Conservation (phyloP, 768 basidiomycete genomes). For the Trametes coccinea region DNA sequence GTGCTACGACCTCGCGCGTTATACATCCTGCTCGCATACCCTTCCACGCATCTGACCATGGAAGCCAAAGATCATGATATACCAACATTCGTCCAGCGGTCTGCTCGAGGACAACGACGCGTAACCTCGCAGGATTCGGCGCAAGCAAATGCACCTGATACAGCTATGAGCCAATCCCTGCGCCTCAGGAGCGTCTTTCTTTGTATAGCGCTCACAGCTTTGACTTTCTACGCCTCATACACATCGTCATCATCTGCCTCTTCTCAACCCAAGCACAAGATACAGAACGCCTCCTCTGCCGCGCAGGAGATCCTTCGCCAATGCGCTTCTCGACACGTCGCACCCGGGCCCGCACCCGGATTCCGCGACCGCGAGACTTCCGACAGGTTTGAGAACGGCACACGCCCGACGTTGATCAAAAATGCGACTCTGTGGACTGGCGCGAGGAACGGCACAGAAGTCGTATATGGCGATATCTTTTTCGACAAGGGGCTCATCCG, state of each 20-base stretch:
- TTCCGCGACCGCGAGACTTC: constrained; percentile 41
- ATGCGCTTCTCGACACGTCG: constrained; percentile 33
- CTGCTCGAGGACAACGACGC: too few relatives aligned
- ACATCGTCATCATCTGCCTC: neutral
- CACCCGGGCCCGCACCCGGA: constrained; percentile 33
- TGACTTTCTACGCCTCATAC: neutral
- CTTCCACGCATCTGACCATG: neutral
- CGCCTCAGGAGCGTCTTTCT: too few relatives aligned
- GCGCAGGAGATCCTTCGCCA: constrained; percentile 31
- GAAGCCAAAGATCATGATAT: neutral
- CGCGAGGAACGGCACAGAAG: constrained; percentile 52
- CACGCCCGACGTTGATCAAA: constrained; percentile 63
- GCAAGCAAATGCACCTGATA: too few relatives aligned
- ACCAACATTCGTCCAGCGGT: too few relatives aligned
- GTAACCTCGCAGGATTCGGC: too few relatives aligned
- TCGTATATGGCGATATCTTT: constrained; percentile 60
- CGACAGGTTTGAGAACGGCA: constrained; percentile 68
- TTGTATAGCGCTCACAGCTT: too few relatives aligned
- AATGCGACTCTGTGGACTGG: constrained; percentile 74
- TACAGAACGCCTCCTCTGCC: constrained; percentile 25
- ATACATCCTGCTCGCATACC: neutral
- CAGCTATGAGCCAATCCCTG: too few relatives aligned
- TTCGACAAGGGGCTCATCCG: constrained; percentile 67
- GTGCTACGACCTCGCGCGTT: neutral
- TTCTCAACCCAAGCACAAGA: neutral